Evolutionary conservation across 2,329 filamentous ascomycete species (phyloP).

Genomic region (Penicillium sp.): DNA sequence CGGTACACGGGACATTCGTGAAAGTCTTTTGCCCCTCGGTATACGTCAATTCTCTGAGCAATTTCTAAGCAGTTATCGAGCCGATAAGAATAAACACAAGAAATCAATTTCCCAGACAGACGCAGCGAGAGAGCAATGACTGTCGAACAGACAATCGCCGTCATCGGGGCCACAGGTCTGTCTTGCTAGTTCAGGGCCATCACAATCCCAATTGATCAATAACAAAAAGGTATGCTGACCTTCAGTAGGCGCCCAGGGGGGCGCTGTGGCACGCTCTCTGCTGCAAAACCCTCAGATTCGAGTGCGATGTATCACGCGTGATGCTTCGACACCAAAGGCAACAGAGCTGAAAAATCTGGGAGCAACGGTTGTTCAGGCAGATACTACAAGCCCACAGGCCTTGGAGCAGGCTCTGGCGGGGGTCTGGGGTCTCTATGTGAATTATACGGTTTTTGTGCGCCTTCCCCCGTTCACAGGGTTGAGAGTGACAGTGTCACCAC

Average conservation of each 20-base stretch:
- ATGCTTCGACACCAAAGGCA: background rate
- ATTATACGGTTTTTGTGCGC: background rate
- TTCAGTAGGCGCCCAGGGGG: background rate
- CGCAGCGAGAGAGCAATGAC: background rate
- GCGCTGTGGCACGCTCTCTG: background rate
- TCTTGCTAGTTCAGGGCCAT: too few species aligned
- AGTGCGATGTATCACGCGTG: background rate
- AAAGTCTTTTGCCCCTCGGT: too few species aligned
- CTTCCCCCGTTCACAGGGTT: background rate
- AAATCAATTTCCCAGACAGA: too few species aligned
- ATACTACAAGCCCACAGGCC: background rate
- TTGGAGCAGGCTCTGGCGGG: background rate
- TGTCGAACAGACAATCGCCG: background rate
- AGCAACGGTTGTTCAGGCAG: background rate
- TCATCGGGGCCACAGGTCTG: background rate
- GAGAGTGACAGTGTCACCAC: background rate
- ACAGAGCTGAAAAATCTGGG: background rate
- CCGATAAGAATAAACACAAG: too few species aligned
- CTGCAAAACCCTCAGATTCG: background rate
- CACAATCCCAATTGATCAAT: too few species aligned
- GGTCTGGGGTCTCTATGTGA: background rate
- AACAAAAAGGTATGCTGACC: too few species aligned
- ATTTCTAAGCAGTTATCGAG: too few species aligned
- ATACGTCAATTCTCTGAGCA: too few species aligned
- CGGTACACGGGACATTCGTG: too few species aligned